phyloP scores from a whole-genome alignment of 2,329 filamentous ascomycete genomes.

The Ophiocordyceps australis region DNA sequence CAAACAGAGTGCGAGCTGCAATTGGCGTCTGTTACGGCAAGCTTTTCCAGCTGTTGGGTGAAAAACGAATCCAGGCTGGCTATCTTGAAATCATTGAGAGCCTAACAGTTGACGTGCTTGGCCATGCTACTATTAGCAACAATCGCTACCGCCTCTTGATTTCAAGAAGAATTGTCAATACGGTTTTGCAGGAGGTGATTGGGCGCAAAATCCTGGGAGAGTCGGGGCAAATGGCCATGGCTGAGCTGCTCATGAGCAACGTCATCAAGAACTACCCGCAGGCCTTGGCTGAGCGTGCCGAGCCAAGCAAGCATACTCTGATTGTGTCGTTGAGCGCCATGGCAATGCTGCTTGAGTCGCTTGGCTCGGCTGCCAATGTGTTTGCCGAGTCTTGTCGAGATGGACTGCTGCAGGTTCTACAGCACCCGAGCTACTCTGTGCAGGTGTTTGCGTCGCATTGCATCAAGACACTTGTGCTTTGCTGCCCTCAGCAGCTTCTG shows the following conservation, averaged over 20 bases:
- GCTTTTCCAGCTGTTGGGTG: constrained; percentile 60
- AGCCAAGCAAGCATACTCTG: constrained; percentile 75
- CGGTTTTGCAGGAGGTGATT: constrained; percentile 68
- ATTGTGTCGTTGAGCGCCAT: constrained; percentile 65
- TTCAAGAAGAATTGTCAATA: constrained; percentile 68
- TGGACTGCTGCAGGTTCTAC: constrained; percentile 71
- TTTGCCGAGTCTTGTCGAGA: constrained; percentile 77
- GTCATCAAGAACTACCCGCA: constrained; percentile 91
- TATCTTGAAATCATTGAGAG: constrained; percentile 71
- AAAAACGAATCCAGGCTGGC: constrained; percentile 64
- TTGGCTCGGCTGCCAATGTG: constrained; percentile 65
- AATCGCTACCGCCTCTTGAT: constrained; percentile 80
- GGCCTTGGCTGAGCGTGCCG: constrained; percentile 66
- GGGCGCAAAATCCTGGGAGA: constrained; percentile 72
- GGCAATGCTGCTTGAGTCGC: constrained; percentile 55
- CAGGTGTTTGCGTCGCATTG: constrained; percentile 81
- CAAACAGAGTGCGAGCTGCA: constrained; percentile 64
- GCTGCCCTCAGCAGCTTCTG: constrained; percentile 80
- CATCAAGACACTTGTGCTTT: constrained; percentile 71
- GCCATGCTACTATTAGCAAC: constrained; percentile 54
- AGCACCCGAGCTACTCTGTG: constrained; percentile 91
- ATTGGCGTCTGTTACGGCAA: constrained; percentile 78
- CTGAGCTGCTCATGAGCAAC: constrained; percentile 67
- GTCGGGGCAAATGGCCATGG: constrained; percentile 69
- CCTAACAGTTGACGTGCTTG: constrained; percentile 63